Percentiles rank a stretch among this genome's conserved stretches.
Conservation (phyloP, 257 asterid genomes). For the Hygrophila difformis region DNA sequence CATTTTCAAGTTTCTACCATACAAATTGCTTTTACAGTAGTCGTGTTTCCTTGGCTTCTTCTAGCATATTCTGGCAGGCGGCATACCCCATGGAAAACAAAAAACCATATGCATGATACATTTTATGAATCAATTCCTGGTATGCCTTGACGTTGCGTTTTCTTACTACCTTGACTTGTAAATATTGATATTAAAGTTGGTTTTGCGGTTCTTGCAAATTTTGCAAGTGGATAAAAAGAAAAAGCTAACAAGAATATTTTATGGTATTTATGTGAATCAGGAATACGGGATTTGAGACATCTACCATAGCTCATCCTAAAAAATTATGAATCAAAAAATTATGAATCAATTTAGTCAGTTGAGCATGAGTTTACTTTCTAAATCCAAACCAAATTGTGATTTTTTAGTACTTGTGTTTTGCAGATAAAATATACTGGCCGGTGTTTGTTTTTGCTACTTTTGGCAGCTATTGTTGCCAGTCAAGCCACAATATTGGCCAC, state of each 20-base stretch:
- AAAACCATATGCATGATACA: constrained; percentile 67
- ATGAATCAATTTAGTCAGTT: too few species aligned
- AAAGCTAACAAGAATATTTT: too few species aligned
- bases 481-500: constrained; percentile 95
- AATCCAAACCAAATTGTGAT: too few species aligned
- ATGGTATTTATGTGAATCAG: too few species aligned
- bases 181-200: too few species aligned
- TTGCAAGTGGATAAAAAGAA: too few species aligned
- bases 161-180: neutral
- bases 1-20: constrained; percentile 87
- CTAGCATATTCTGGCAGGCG: constrained; percentile 96
- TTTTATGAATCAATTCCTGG: constrained; percentile 99
- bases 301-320: too few species aligned
- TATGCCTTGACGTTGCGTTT: constrained; percentile 16
- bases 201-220: constrained; percentile 44
- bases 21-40: constrained; percentile 83
- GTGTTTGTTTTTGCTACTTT: constrained; percentile 75
- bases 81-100: constrained; percentile 73
- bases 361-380: too few species aligned
- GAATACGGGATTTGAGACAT: too few species aligned
- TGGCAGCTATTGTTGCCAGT: constrained; percentile 91
- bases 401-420: constrained; percentile 3
- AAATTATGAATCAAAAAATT: too few species aligned
- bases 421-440: constrained; percentile 90
- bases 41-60: constrained; percentile 97